Base-by-base conservation (phyloP, 2,329 filamentous ascomycete genomes). In the Colletotrichum lentis region DNA sequence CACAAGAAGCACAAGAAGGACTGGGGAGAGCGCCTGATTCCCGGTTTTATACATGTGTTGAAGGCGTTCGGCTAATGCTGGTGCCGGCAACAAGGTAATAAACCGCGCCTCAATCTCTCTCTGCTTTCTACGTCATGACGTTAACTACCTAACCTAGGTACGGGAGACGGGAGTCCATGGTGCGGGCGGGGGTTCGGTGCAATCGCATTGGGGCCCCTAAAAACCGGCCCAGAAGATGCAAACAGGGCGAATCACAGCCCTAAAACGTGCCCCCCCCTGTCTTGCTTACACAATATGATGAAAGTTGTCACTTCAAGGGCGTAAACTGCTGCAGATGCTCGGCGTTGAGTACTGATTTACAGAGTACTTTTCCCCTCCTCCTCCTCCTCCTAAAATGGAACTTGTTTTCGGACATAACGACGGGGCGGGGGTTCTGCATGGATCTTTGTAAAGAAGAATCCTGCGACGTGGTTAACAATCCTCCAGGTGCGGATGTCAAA, bases 41-140 rank as follows among this genome's bases (percentile, higher is more conserved):
- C 49, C 53, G 31, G 53, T 64, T 53, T 53, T 64, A 57, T 67
- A n/a, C n/a, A 67, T 12, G 37, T 24, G 60, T 64, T 64, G 58
- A 53, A 67, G 60, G 53, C 37, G 53, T 58, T 64, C 64, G 64
- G 64, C 64, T 67, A 58, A 37, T 37, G 37, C 39, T 64, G 35
- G 52, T 46, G 53, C 59, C 64, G 59, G 52, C 44, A 53, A 52
- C 52, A 41, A 57, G 22, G 52, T n/a, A n/a, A n/a, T n/a, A 52
- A 58, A 52, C 46, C 37, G 43, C 31, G 16, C 41, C 43, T 24
- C 55, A 27, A 27, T 27, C 27, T 27, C 27, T 27, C 27, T 27
- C 27, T 6, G 22, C 22, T 20, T 2, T 24, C 37, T 16, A 18
- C 37, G 27, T 47, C 55, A 37, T 58, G 43, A 58, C 46, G 46